Base-by-base conservation (phyloP, 2,329 filamentous ascomycete genomes). In the Fusarium denticulatum region DNA sequence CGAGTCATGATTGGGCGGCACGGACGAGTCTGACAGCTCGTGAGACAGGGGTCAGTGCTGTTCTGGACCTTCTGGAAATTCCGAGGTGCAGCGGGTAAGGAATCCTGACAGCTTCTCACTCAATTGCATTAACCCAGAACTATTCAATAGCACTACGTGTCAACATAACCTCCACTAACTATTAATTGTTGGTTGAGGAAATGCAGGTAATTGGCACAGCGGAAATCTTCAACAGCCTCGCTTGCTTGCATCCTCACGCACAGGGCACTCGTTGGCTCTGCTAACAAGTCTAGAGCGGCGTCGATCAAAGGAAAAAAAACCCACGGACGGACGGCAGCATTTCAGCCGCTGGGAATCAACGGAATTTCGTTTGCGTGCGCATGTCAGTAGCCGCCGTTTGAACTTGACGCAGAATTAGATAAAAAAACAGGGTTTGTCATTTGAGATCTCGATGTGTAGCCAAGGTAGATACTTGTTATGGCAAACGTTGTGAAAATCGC, bases 1-100 rank as follows among this genome's bases (percentile, higher is more conserved):
- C 42, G 57, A 69, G 66, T 69, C 66, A 50, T 69, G 47, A 68
- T 62, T 69, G 57, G 57, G 30, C 40, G 26, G 30, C 30, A 40
- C 36, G 26, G 30, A n/a, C 46, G 26, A 42, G 34, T 62, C 40
- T 68, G 65, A 68, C 62, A 67, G 64, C n/a, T 58, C 40, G 18
- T 22, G 32, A 24, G 45, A 63, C 62, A 53, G 49, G 61, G 58
- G 46, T 60, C 22, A 56, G n/a, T 32, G 26, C 36, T 45, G 65
- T 73, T 73, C 71, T 66, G 52, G 70, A 42, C 52, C 60, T 66
- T 73, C 61, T 66, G 53, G 70, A 72, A 65, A 69, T 59, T 37
- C 69, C 64, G 69, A 64, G 52, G 30, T 56, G 69, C 69, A 60
- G 36, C 42, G 62, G 67, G 43, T 61, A 45, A 34, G 28, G 45